A percentile compares a stretch with the other conserved stretches of the same genome.
These are phyloP conservation scores for Albatrellus ellisii DNA, from an alignment of 768 basidiomycete species.

Conservation along the genomic window DNA sequence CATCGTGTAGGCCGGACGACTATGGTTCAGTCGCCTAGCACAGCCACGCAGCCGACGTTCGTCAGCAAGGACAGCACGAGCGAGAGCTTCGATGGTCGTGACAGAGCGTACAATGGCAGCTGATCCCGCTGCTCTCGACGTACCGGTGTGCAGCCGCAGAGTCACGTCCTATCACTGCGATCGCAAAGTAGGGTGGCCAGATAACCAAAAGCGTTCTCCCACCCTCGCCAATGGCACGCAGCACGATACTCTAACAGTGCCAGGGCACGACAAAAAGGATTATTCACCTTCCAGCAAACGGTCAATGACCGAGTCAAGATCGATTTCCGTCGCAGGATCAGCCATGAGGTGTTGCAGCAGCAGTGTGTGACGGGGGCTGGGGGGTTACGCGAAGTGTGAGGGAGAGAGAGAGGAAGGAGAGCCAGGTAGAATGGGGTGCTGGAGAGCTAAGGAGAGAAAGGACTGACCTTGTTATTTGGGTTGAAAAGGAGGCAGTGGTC, in stretches of 20 bases:
- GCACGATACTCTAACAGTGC: no score
- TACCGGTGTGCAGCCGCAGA: no score
- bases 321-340: constrained; percentile 82
- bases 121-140: no score
- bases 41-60: no score
- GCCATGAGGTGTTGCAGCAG: constrained; percentile 34
- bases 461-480: constrained; percentile 15
- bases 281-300: constrained; percentile 89
- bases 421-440: not conserved
- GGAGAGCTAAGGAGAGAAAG: constrained; percentile 1
- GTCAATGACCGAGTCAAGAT: constrained; percentile 99
- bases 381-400: not conserved
- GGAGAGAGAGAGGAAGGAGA: not conserved
- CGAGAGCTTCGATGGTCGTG: no score
- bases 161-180: no score
- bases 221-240: not conserved
- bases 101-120: no score
- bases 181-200: no score
- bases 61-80: no score
- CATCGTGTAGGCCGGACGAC: no score
- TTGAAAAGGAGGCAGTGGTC: constrained; percentile 1
- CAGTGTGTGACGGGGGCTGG: not conserved
- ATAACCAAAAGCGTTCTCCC: no score
- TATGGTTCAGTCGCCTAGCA: no score
- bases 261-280: constrained; percentile 4